Evolutionary conservation across 169 alveolate species (phyloP).

Genomic region (Plasmodium gallinaceum): DNA sequence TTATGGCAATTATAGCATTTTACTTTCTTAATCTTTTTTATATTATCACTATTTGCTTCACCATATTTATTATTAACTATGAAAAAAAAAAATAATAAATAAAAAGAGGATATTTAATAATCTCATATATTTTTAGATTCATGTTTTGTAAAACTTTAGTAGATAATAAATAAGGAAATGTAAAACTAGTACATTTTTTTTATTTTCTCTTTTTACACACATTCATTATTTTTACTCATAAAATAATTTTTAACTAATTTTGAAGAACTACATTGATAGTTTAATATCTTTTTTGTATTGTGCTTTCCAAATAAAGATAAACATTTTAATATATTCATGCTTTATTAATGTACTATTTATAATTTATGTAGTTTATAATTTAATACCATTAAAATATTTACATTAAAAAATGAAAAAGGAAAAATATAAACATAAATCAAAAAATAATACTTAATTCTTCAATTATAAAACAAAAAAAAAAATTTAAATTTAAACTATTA

Average conservation of each 20-base stretch:
- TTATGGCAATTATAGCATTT: conserved; percentile 28
- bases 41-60: not conserved
- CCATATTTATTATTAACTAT: conserved; percentile 30
- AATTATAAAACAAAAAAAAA: too few species aligned
- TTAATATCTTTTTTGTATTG: conserved; percentile 8
- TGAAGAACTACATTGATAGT: not conserved
- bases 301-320: conserved; percentile 48
- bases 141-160: not conserved
- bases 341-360: not conserved
- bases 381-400: too few species aligned
- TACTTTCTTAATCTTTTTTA: not conserved
- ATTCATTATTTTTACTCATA: conserved; percentile 14
- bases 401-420: too few species aligned
- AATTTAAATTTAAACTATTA: too few species aligned
- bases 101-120: not conserved
- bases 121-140: not conserved
- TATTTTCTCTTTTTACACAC: conserved; percentile 1
- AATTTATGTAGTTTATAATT: too few species aligned
- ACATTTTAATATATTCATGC: conserved; percentile 40
- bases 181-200: not conserved
- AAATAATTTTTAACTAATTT: not conserved
- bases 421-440: too few species aligned
- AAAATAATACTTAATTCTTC: too few species aligned
- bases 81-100: not conserved
- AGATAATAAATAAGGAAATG: too few species aligned